Conservation (phyloP, 208 protist genomes). For the Trypanosoma scelopori region DNA sequence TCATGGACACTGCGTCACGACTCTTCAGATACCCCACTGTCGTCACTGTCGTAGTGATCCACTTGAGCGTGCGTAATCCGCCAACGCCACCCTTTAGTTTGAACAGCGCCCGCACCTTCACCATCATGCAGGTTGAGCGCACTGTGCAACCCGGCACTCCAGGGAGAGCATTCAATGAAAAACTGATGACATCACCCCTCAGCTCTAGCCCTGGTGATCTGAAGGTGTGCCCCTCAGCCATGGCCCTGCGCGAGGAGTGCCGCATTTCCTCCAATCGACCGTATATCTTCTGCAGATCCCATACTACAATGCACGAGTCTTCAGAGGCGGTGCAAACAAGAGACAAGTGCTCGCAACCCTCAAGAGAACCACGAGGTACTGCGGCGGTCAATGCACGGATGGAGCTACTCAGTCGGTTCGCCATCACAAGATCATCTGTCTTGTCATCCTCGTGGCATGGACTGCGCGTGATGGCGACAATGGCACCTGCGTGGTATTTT, state of each 20-base stretch:
- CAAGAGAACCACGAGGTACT: slow-evolving; percentile 12
- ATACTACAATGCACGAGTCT: slow-evolving; percentile 82
- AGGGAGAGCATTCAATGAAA: slow-evolving; percentile 36
- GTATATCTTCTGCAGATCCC: slow-evolving; percentile 83
- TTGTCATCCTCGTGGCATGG: slow-evolving; percentile 65
- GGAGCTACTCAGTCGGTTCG: slow-evolving; percentile 62
- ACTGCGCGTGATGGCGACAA: slow-evolving; percentile 73
- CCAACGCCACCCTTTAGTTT: slow-evolving; percentile 81
- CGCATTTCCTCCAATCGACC: slow-evolving; percentile 61
- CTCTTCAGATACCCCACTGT: slow-evolving; percentile 42
- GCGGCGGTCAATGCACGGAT: slow-evolving; percentile 31
- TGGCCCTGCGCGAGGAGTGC: slow-evolving; percentile 2
- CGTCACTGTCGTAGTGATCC: slow-evolving; percentile 73
- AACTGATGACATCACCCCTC: slow-evolving; percentile 63
- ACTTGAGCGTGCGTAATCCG: slow-evolving; percentile 67
- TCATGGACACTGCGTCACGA: slow-evolving; percentile 34
- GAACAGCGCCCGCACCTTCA: slow-evolving; percentile 79
- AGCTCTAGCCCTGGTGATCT: slow-evolving; percentile 1
- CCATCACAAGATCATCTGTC: slow-evolving; percentile 32
- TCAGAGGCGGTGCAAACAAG: slow-evolving; percentile 83
- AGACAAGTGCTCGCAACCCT: slow-evolving; percentile 67
- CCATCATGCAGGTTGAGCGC: slow-evolving; percentile 65
- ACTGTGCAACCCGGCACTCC: slow-evolving; percentile 33
- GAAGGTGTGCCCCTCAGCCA: neutral
- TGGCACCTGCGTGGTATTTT: slow-evolving; percentile 67